Percentiles rank a stretch among this genome's conserved stretches.
Conservation (phyloP, 2,329 filamentous ascomycete species). For the Coniochaeta prunicola region DNA sequence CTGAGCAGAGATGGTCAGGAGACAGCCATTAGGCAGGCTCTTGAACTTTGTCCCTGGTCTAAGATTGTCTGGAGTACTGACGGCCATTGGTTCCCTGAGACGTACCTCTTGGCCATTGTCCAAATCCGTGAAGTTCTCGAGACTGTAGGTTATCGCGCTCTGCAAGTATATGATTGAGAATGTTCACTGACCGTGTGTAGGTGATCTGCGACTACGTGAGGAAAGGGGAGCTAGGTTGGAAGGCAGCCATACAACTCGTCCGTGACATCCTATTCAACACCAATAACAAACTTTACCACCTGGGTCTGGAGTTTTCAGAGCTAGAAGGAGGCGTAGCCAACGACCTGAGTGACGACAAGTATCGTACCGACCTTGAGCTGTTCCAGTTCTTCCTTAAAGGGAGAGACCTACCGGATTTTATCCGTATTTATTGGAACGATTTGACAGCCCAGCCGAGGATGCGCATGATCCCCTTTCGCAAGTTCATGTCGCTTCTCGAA, state of each 20-base stretch:
- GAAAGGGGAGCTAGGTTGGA: conserved; percentile 52
- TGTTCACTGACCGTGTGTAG: conserved; percentile 24
- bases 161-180: not conserved
- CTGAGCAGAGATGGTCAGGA: conserved; percentile 72
- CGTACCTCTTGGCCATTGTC: conserved; percentile 63
- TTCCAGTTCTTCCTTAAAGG: conserved; percentile 45
- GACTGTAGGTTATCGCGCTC: conserved; percentile 36
- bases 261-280: conserved; percentile 69
- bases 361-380: conserved; percentile 22
- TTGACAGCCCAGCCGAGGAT: conserved; percentile 63
- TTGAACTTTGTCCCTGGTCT: conserved; percentile 67
- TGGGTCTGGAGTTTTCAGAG: conserved; percentile 39
- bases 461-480: conserved; percentile 59
- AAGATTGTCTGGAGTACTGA: conserved; percentile 78
- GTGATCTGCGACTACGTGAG: conserved; percentile 60
- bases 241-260: conserved; percentile 56
- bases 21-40: conserved; percentile 58
- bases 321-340: conserved; percentile 16
- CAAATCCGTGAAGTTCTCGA: conserved; percentile 68
- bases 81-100: conserved; percentile 73
- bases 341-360: conserved; percentile 13
- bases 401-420: conserved; percentile 50
- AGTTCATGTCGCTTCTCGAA: conserved; percentile 40
- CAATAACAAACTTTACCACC: conserved; percentile 65
- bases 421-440: conserved; percentile 73